These are phyloP conservation scores for Fraxinus sp. DNA, from an alignment of 305 asterid species.

Conservation along the genomic window DNA sequence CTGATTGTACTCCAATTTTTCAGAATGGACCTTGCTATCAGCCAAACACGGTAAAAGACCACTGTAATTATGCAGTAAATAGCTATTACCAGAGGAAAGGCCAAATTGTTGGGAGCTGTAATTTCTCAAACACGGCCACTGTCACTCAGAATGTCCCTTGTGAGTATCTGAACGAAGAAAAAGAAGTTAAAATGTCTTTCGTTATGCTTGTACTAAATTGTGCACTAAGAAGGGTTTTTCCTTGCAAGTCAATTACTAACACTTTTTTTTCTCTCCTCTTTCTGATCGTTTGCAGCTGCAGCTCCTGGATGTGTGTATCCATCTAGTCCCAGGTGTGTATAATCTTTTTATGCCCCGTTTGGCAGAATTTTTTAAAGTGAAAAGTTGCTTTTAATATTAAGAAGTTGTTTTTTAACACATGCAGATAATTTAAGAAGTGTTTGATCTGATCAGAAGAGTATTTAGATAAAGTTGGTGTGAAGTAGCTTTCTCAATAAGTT, in stretches of 20 bases:
- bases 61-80: constrained; percentile 82
- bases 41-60: constrained; percentile 68
- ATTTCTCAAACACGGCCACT: constrained; percentile 55
- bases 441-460: too few relatives aligned
- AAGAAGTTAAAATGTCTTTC: background rate
- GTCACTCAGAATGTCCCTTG: constrained; percentile 42
- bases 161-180: constrained; percentile 18
- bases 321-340: constrained; percentile 43
- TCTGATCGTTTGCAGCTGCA: constrained; percentile 26
- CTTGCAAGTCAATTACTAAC: background rate
- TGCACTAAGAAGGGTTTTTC: background rate
- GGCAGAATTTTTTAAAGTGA: too few relatives aligned
- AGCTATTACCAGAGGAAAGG: constrained; percentile 68
- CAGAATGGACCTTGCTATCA: constrained; percentile 60
- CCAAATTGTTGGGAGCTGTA: constrained; percentile 54
- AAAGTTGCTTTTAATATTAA: background rate
- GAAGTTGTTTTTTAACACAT: too few relatives aligned
- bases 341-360: background rate
- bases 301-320: constrained; percentile 44
- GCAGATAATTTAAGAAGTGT: too few relatives aligned
- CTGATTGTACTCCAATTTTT: constrained; percentile 55
- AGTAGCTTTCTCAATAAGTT: too few relatives aligned
- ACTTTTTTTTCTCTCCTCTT: background rate
- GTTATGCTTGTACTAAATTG: background rate
- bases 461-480: too few relatives aligned